Evolutionary conservation across 495 filamentous ascomycete genomes (phyloP).

Genomic region (Tuber melanosporum): DNA sequence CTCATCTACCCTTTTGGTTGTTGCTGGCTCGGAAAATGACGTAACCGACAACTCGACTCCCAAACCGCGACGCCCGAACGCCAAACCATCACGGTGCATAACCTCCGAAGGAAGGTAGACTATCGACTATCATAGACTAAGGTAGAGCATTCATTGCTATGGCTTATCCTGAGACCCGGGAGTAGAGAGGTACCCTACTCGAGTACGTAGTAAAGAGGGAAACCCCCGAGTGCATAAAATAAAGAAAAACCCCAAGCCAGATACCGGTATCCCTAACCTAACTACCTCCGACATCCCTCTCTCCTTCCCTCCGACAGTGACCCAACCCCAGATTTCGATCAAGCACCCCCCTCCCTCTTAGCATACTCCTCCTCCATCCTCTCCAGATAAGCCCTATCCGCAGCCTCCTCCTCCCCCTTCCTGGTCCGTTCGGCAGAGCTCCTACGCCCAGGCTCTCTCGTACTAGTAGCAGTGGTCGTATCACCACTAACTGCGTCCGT

Average conservation of each 20-base stretch:
- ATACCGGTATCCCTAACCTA: neutral
- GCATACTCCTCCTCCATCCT: conserved; percentile 73
- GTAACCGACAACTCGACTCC: neutral
- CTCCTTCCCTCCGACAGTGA: neutral
- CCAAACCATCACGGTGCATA: neutral
- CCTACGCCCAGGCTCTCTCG: neutral
- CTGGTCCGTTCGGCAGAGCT: conserved; percentile 19
- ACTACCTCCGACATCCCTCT: neutral
- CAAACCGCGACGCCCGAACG: neutral
- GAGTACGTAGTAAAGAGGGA: neutral
- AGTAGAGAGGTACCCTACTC: neutral
- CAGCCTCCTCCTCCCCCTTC: conserved; percentile 47
- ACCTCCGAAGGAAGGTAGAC: neutral
- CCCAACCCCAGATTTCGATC: conserved; percentile 14
- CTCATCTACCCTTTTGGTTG: neutral
- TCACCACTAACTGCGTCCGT: conserved; percentile 5
- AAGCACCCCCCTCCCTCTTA: conserved; percentile 68
- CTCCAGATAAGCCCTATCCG: conserved; percentile 60
- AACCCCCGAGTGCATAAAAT: neutral
- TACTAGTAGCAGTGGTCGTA: conserved; percentile 4
- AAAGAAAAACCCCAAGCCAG: neutral
- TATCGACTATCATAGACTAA: neutral
- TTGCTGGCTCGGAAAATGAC: neutral
- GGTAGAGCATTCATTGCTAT: neutral
- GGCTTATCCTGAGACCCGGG: neutral